These are phyloP conservation scores for Chlorella sp. DNA, from an alignment of 139 green algal species.

Conservation along the genomic window DNA sequence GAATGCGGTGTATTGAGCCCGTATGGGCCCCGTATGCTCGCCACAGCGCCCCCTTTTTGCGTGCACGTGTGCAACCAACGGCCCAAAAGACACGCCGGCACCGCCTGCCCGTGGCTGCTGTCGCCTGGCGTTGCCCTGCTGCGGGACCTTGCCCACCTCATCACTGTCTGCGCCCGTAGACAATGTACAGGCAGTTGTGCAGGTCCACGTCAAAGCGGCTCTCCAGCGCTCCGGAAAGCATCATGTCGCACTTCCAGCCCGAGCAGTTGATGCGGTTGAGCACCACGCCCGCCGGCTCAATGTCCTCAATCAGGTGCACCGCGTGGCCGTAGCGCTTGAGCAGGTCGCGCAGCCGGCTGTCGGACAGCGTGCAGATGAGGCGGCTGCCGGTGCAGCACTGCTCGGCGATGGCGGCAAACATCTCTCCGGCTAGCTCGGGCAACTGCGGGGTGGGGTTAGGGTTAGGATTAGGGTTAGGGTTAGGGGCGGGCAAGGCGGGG, in stretches of 20 bases:
- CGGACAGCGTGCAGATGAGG: conserved; percentile 16
- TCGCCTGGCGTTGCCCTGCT: too few species aligned
- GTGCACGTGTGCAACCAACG: too few species aligned
- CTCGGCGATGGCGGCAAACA: conserved; percentile 23
- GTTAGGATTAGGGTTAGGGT: too few species aligned
- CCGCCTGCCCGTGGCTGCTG: too few species aligned
- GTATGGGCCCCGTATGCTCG: too few species aligned
- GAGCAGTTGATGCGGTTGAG: conserved; percentile 22
- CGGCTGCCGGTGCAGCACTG: conserved; percentile 15
- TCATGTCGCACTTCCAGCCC: conserved; percentile 25
- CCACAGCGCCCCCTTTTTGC: too few species aligned
- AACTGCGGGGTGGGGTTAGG: too few species aligned
- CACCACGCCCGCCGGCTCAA: conserved; percentile 27
- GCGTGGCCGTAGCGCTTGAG: conserved; percentile 31
- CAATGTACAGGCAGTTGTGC: conserved; percentile 33
- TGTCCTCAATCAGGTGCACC: conserved; percentile 32
- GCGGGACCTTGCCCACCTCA: too few species aligned
- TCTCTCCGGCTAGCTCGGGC: conserved; percentile 12
- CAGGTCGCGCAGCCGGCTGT: conserved; percentile 28
- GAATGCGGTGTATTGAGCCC: too few species aligned
- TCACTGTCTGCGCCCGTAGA: too few species aligned
- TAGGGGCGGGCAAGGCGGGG: not conserved
- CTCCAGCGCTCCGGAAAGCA: conserved; percentile 27
- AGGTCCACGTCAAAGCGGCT: conserved; percentile 30
- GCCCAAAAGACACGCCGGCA: too few species aligned